Conservation (phyloP, 768 basidiomycete genomes). For the Leccinum arenicola region DNA sequence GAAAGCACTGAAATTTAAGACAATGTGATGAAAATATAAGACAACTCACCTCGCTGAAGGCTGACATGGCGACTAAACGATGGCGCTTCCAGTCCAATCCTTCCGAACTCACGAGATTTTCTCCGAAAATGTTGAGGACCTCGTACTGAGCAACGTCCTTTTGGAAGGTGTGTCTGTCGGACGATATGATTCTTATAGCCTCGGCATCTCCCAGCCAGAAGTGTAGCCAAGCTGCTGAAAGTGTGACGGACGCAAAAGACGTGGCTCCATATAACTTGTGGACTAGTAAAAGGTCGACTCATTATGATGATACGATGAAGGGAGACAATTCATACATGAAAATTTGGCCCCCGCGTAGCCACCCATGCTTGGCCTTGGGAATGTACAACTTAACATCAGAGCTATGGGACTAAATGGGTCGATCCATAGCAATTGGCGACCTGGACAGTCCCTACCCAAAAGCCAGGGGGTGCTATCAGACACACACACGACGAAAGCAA, state of each 20-base stretch:
- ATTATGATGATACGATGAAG: background rate
- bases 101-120: slow-evolving; percentile 42
- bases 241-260: slow-evolving; percentile 33
- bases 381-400: slow-evolving; percentile 25
- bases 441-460: slow-evolving; percentile 18
- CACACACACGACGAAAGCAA: background rate
- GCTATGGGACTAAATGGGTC: slow-evolving; percentile 32
- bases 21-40: background rate
- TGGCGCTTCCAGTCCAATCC: slow-evolving; percentile 48
- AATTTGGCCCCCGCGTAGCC: slow-evolving; percentile 37
- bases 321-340: slow-evolving; percentile 27
- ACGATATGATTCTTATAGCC: slow-evolving; percentile 36
- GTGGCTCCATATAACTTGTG: slow-evolving; percentile 41
- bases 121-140: slow-evolving; percentile 43
- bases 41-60: slow-evolving; percentile 45
- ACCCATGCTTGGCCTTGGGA: slow-evolving; percentile 34
- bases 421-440: slow-evolving; percentile 25
- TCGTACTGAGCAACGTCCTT: slow-evolving; percentile 38
- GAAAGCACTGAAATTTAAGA: background rate
- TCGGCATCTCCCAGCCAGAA: slow-evolving; percentile 47
- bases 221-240: slow-evolving; percentile 30
- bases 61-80: slow-evolving; percentile 42
- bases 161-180: slow-evolving; percentile 34
- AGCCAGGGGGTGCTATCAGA: background rate
- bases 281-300: slow-evolving; percentile 20